A percentile compares a stretch with the other conserved stretches of the same genome.
Conservation (phyloP, 352 stramenopile species). For the Phytopythium montanum region DNA sequence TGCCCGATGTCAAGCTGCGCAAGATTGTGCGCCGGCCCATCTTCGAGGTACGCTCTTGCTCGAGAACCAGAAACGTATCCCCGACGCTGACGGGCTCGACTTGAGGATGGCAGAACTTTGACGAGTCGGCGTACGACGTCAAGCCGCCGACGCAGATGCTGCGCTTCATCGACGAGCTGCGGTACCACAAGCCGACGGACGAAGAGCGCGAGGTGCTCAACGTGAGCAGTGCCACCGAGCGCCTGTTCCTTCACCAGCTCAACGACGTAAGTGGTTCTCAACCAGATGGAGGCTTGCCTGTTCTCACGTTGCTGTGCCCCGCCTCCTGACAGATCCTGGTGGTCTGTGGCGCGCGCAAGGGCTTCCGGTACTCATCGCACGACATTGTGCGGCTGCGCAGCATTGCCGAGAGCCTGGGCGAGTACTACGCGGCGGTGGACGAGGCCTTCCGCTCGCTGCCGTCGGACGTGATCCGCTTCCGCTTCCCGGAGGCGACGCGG, state of each 20-base stretch:
- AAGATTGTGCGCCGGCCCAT: conserved; percentile 69
- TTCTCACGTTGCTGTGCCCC: background rate
- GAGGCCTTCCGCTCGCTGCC: conserved; percentile 47
- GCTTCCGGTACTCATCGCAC: conserved; percentile 69
- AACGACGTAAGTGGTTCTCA: conserved; percentile 54
- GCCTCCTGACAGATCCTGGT: conserved; percentile 51
- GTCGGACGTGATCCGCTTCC: conserved; percentile 60
- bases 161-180: conserved; percentile 75
- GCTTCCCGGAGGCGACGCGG: conserved; percentile 39
- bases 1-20: conserved; percentile 54
- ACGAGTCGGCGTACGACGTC: conserved; percentile 61
- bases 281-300: background rate
- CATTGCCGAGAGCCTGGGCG: conserved; percentile 45
- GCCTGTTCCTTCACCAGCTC: conserved; percentile 67
- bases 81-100: background rate
- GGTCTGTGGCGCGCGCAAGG: conserved; percentile 69
- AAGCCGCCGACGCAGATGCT: conserved; percentile 78
- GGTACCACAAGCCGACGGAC: conserved; percentile 82
- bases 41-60: conserved; percentile 42
- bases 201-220: conserved; percentile 68
- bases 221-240: conserved; percentile 65
- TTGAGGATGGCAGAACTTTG: conserved; percentile 61
- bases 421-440: conserved; percentile 51
- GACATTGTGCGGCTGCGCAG: conserved; percentile 61
- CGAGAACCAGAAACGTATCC: background rate